Base-by-base conservation (phyloP, 2,329 filamentous ascomycete species). In the Seiridium cupressi region DNA sequence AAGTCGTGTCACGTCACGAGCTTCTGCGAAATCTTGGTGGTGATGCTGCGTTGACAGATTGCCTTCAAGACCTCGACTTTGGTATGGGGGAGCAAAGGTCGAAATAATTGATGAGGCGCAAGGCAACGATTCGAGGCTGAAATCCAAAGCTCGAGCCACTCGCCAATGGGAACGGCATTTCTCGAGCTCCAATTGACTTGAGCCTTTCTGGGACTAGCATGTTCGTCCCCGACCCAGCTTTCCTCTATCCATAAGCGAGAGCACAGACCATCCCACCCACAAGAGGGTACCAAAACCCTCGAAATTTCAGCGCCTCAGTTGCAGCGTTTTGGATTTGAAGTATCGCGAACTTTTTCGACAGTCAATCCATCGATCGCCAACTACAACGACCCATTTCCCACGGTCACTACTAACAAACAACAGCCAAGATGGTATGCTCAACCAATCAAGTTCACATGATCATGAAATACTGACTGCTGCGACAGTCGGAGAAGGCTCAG, bases 401-500 rank as follows among this genome's bases (percentile, higher is more conserved):
- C 58, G 48, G 59, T 65, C 67, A 66, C 67, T 71, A 74, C 74
- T 71, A 72, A 68, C 66, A 34, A 51, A 34, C 56, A 56, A 48
- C 61, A 62, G 55, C 42, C 58, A 60, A 58, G 46, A 60, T 60
- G 61, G 58, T 62, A 60, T 44, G 60, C 51, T 3, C 8, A n/a
- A n/a, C 35, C 9, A 2, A 34, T 26, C 18, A 26, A 1, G 18
- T 26, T 26, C 18, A 26, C 72, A 68, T 72, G 73, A 42, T 13
- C 76, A 71, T 11, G 34, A 76, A 73, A 73, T 64, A 48, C 68
- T 74, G 66, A 76, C 65, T 51, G 58, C 49, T 51, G 61, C 77
- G 80, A 73, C 74, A 86, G 81, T 84, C 90, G 81, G 91, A 94
- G 80, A 97, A 98, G 88, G 80, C 86, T 80, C 84, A 86, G 81